Evolutionary conservation across 495 filamentous ascomycete species (phyloP), one percentile per base, ranked within the genome.

Genomic region (Hypoxylon lienhwacheense): DNA sequence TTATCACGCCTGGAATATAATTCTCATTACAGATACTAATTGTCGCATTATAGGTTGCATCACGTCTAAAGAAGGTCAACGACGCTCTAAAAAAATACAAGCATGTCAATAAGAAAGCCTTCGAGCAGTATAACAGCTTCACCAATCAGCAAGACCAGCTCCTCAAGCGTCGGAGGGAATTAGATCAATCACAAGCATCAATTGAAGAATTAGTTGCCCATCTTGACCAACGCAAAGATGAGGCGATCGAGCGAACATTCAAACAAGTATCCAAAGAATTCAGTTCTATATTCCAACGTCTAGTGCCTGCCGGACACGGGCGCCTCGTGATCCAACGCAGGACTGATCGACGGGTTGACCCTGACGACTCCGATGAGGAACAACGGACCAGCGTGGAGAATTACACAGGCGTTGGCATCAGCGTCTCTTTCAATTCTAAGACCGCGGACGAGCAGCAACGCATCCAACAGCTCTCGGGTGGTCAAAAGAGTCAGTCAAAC

Each of bases 41-140:
- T 17, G n/a, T 54, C 22, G 7, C n/a, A 55, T 45, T 24, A 46
- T 58, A 86, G 79, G 84, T 96, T 17, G 84, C 89, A n/a, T 85
- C 86, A 60, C 85, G 86, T 16, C 82, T 98, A 5, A 87, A 93
- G 70, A 96, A 93, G 67, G 89, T 92, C 68, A 96, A 96, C 63
- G 90, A 96, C 51, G 81, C 85, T 0, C 77, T 99, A 33, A 97
- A 97, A 73, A 96, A 97, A 66, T 97, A 91, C 75, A 87, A 87
- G 25, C 89, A 96, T 63, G 90, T 99, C 66, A 99, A 99, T 80
- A 99, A 97, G 74, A 99, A 99, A 70, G 93, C 93, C 0, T 95
- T 97, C 56, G 95, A 99, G 70, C 93, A 99, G 70, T 97, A 97
- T 77, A 92, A 90, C 72, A 95, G 84, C 70, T 97, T 97, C 71